Evolutionary conservation across 371 early-diverging fungal species (phyloP), one percentile per base, ranked within the genome.

Genomic region (Mortierella sp.): DNA sequence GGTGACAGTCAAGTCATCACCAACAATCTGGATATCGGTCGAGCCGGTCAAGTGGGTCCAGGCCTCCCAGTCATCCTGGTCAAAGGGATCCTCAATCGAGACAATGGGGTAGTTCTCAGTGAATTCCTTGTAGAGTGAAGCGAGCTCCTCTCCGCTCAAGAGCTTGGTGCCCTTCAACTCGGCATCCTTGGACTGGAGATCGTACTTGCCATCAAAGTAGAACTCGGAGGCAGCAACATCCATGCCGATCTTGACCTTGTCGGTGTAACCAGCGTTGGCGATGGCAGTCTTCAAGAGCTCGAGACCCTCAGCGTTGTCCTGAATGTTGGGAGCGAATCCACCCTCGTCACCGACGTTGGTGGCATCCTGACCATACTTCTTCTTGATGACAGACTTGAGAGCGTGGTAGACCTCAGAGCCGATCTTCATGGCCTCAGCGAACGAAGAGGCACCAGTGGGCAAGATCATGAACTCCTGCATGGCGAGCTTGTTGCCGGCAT

Each of bases 401-500:
- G 87, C 74, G 85, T 97, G 95, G 89, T 99, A 99, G 74, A 98
- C 97, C 86, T 98, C 97, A 57, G 94, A 88, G 61, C 98, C 98
- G 62, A 98, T 98, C 90, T 93, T 92, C 97, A 98, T 97, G 80
- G 98, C 98, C 84, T 98, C 97, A 62, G 93, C 79, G 86, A 98
- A 98, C 51, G 94, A 91, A 23, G 80, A 53, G 62, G 98, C 98
- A 74, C 98, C 98, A 60, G 96, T 96, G 69, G 98, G 98, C 82
- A 98, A 83, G 79, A 99, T 98, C 99, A 99, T 99, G 84, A 99
- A 98, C 88, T 99, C 99, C 84, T 99, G 99, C 94, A 99, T 96
- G 79, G 97, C 96, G 47, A 99, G 91, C 86, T 95, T 97, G 95
- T 99, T 99, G 80, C 99, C 99, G 70, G 99, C 97, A 83, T 99